phyloP scores from a whole-genome alignment of 1,284 basidiomycete genomes.

The Chalciporus piperatoides region DNA sequence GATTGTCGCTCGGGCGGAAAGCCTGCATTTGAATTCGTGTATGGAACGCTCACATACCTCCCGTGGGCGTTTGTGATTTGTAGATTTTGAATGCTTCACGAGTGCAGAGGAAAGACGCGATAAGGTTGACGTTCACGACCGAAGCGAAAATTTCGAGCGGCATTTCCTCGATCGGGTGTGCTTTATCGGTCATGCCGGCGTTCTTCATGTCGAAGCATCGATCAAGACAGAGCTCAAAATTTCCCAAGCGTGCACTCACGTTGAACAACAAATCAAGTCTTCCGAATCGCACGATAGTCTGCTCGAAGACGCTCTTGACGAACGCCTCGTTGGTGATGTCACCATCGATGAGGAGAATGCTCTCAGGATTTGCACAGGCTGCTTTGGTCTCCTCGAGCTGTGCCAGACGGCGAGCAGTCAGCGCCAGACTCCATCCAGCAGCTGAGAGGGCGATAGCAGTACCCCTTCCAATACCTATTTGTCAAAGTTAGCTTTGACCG shows the following conservation, averaged over 20 bases:
- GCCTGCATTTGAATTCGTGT: not conserved
- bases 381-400: conserved; percentile 57
- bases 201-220: conserved; percentile 41
- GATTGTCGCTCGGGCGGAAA: not conserved
- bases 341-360: conserved; percentile 49
- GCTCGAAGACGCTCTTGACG: conserved; percentile 57
- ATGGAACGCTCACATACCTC: conserved; percentile 42
- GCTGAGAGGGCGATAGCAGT: conserved; percentile 48
- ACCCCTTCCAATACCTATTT: conserved; percentile 35
- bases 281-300: conserved; percentile 58
- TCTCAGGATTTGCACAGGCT: conserved; percentile 41
- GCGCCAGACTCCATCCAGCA: conserved; percentile 56
- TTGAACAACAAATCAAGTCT: conserved; percentile 78
- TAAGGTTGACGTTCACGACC: conserved; percentile 68
- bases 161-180: conserved; percentile 61
- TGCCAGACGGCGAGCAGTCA: conserved; percentile 54
- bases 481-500: not conserved
- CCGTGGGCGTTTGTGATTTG: conserved; percentile 68
- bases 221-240: not conserved
- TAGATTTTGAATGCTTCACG: conserved; percentile 73
- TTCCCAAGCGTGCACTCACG: conserved; percentile 37
- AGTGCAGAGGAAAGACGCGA: conserved; percentile 72
- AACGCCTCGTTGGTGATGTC: conserved; percentile 62
- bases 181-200: conserved; percentile 52
- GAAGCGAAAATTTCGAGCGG: conserved; percentile 58